phyloP scores from a whole-genome alignment of 2,329 filamentous ascomycete genomes.

The Clarireedia monteithiana region DNA sequence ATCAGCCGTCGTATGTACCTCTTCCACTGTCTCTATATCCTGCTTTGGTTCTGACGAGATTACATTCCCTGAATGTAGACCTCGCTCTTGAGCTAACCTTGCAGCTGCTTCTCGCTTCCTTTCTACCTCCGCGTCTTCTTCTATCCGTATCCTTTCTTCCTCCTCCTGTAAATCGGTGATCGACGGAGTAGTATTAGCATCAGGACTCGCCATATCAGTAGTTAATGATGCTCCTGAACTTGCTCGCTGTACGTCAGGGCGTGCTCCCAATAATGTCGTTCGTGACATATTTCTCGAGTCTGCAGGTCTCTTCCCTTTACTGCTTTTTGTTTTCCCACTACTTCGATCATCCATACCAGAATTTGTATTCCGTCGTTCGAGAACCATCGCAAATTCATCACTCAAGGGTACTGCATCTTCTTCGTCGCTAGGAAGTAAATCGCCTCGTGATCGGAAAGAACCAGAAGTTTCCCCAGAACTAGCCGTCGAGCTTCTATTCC shows the following conservation, averaged over 20 bases:
- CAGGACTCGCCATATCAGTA: conserved; percentile 27
- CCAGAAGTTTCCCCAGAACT: conserved; percentile 76
- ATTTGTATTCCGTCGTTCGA: conserved; percentile 61
- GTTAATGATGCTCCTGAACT: conserved; percentile 28
- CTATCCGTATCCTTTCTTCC: conserved; percentile 37
- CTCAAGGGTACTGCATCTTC: conserved; percentile 85
- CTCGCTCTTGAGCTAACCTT: conserved; percentile 42
- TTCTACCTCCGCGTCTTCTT: conserved; percentile 47
- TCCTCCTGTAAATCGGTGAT: conserved; percentile 46
- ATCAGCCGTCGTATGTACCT: conserved; percentile 4
- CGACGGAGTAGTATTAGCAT: conserved; percentile 36
- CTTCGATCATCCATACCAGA: conserved; percentile 58
- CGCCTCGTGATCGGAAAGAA: conserved; percentile 79
- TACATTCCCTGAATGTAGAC: conserved; percentile 34
- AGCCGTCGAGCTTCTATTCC: conserved; percentile 64
- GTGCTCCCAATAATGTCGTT: conserved; percentile 30
- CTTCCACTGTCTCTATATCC: conserved; percentile 8
- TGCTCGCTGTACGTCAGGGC: conserved; percentile 13
- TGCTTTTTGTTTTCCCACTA: conserved; percentile 55
- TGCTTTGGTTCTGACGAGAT: conserved; percentile 18
- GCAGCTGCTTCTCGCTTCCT: conserved; percentile 45
- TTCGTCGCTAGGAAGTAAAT: conserved; percentile 81
- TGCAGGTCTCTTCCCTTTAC: conserved; percentile 47
- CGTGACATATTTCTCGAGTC: conserved; percentile 46
- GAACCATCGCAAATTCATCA: conserved; percentile 81